Evolutionary conservation across 176 grass and related monocot species (phyloP), one percentile per base, ranked within the genome.

Genomic region (Paspalum vaginatum): DNA sequence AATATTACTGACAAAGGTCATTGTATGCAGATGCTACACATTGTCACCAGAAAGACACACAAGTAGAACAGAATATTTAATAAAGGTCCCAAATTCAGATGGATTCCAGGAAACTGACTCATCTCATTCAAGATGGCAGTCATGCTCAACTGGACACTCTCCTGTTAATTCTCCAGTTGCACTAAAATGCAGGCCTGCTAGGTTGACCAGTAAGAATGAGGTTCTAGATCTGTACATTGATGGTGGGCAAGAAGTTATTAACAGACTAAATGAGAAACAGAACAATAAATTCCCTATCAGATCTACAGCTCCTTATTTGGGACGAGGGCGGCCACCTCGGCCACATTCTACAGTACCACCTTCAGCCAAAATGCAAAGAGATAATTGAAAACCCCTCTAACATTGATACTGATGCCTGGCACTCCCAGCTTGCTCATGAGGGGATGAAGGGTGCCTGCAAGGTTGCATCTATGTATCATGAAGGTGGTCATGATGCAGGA

Each of bases 331-430:
- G 38, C 83, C 84, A 53, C 85, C 90, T 32, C 83, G 83, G 16
- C 74, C 83, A 69, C 87, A 81, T 63, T 76, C 70, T 75, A 84
- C 80, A 61, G 78, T 45, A 27, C 81, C 85, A 85, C 84, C 90
- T 86, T 81, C 84, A 85, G n/a, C 78, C 85, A 63, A 90, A 82
- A 83, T 69, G 65, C 42, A 88, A 74, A 91, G 91, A 91, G 49
- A 64, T 90, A 47, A 5, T 54, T 51, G 47, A 85, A 70, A 75
- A 50, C 45, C 74, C 51, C 61, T 87, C 73, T 64, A 77, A 65
- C 57, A 65, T 71, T 24, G 55, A 75, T 14, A 44, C 58, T 8
- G 51, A 53, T 79, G 61, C 53, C 18, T 80, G 9, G 61, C 74
- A 83, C 51, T 40, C 77, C 69, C 61, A 84, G 53, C 22, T 61